phyloP scores from a whole-genome alignment of 2,329 filamentous ascomycete genomes.

The Didymella sp. region DNA sequence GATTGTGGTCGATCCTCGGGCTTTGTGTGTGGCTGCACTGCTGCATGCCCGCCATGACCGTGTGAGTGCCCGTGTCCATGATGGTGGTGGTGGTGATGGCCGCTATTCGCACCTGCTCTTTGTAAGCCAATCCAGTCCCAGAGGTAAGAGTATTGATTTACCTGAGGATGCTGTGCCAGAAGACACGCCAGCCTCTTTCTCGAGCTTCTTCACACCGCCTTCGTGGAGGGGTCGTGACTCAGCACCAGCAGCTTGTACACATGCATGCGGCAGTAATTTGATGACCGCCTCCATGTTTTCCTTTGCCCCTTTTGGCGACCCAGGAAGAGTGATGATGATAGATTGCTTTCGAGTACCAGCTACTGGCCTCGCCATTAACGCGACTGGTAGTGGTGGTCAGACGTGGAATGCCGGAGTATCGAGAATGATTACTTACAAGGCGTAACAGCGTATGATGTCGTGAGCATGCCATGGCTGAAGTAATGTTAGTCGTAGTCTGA shows the following conservation, averaged over 20 bases:
- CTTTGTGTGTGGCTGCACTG: slow-evolving; percentile 72
- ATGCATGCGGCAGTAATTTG: slow-evolving; percentile 94
- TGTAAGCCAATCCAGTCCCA: not conserved
- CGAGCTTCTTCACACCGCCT: slow-evolving; percentile 82
- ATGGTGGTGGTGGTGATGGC: slow-evolving; percentile 52
- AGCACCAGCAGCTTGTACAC: slow-evolving; percentile 81
- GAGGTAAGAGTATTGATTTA: slow-evolving; percentile 7
- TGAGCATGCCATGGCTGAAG: slow-evolving; percentile 83
- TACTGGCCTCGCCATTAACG: slow-evolving; percentile 93
- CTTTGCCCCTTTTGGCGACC: slow-evolving; percentile 91
- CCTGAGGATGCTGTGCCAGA: slow-evolving; percentile 27
- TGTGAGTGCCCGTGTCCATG: slow-evolving; percentile 67
- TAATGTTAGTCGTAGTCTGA: slow-evolving; percentile 21
- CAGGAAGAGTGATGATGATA: slow-evolving; percentile 86
- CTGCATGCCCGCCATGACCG: slow-evolving; percentile 60
- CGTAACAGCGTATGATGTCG: slow-evolving; percentile 82
- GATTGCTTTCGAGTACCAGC: slow-evolving; percentile 84
- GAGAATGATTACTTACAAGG: slow-evolving; percentile 74
- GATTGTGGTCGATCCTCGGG: slow-evolving; percentile 64
- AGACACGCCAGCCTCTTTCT: slow-evolving; percentile 73
- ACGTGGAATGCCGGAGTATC: not conserved
- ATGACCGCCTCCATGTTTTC: slow-evolving; percentile 91
- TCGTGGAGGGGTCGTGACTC: slow-evolving; percentile 81
- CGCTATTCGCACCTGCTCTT: slow-evolving; percentile 30
- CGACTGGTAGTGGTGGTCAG: slow-evolving; percentile 65